phyloP scores from a whole-genome alignment of 1,284 basidiomycete genomes.

The Cystobasidium sp. region DNA sequence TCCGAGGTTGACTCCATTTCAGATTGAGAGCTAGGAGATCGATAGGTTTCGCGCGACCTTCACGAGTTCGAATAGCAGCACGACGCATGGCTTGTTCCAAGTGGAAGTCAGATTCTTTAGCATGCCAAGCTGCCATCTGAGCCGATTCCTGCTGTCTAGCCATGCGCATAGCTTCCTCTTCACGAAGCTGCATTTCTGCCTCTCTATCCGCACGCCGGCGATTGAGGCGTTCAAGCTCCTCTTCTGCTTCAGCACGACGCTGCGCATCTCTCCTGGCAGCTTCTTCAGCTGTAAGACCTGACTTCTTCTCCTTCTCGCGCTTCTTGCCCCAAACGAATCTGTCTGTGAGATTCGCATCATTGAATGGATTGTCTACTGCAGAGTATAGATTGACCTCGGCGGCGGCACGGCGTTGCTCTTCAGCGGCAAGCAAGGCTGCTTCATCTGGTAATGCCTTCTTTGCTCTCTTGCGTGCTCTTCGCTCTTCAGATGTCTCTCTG shows the following conservation, averaged over 20 bases:
- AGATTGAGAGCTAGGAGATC: slow-evolving; percentile 93
- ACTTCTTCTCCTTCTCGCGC: slow-evolving; percentile 89
- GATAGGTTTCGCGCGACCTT: slow-evolving; percentile 93
- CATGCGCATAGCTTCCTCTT: slow-evolving; percentile 89
- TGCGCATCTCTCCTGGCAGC: slow-evolving; percentile 78
- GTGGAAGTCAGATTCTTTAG: slow-evolving; percentile 96
- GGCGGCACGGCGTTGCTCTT: slow-evolving; percentile 62
- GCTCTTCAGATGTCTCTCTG: slow-evolving; percentile 33
- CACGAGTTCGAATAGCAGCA: slow-evolving; percentile 90
- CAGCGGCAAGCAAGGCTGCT: slow-evolving; percentile 65
- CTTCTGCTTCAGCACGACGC: slow-evolving; percentile 73
- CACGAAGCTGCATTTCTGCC: slow-evolving; percentile 79
- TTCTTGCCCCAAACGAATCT: slow-evolving; percentile 99
- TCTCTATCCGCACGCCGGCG: slow-evolving; percentile 88
- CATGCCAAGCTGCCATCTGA: slow-evolving; percentile 97
- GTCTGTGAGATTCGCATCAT: slow-evolving; percentile 91
- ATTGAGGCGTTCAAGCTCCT: slow-evolving; percentile 91
- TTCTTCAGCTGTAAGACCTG: slow-evolving; percentile 79
- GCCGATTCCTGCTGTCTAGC: slow-evolving; percentile 87
- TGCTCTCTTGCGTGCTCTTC: slow-evolving; percentile 44
- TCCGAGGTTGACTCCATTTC: slow-evolving; percentile 64
- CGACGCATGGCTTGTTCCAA: slow-evolving; percentile 89
- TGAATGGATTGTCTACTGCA: slow-evolving; percentile 93
- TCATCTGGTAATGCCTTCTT: slow-evolving; percentile 38
- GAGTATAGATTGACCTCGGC: slow-evolving; percentile 77